These are phyloP conservation scores for Silene uniflora DNA, from an alignment of 148 eudicot species.

Conservation along the genomic window DNA sequence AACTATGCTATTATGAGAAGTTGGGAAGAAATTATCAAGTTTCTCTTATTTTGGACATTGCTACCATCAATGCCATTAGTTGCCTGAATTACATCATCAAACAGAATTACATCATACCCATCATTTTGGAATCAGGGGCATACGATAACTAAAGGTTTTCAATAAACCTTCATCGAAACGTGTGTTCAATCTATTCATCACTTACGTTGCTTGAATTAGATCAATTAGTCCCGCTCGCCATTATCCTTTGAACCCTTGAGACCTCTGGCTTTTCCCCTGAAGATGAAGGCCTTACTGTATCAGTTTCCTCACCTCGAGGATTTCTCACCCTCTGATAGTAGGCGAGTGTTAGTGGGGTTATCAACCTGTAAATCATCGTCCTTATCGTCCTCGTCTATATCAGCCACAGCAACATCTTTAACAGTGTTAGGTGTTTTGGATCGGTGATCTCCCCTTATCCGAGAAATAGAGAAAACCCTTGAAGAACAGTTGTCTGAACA, in stretches of 20 bases:
- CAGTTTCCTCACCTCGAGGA: too few species aligned
- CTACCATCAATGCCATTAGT: not conserved
- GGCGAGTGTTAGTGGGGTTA: not conserved
- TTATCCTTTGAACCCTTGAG: not conserved
- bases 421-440: not conserved
- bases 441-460: not conserved
- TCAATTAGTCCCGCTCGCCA: not conserved
- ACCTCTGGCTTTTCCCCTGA: not conserved
- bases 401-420: not conserved
- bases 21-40: not conserved
- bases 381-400: not conserved
- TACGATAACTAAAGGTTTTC: not conserved
- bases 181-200: not conserved
- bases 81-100: not conserved
- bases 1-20: not conserved
- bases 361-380: not conserved
- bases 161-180: not conserved
- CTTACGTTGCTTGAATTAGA: not conserved
- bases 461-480: not conserved
- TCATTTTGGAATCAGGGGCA: not conserved
- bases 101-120: not conserved
- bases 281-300: not conserved
- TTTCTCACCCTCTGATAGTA: too few species aligned
- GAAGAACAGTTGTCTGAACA: not conserved
- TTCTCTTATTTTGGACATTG: not conserved